phyloP scores from a whole-genome alignment of 495 filamentous ascomycete species.

The Geoglossum glabrum region DNA sequence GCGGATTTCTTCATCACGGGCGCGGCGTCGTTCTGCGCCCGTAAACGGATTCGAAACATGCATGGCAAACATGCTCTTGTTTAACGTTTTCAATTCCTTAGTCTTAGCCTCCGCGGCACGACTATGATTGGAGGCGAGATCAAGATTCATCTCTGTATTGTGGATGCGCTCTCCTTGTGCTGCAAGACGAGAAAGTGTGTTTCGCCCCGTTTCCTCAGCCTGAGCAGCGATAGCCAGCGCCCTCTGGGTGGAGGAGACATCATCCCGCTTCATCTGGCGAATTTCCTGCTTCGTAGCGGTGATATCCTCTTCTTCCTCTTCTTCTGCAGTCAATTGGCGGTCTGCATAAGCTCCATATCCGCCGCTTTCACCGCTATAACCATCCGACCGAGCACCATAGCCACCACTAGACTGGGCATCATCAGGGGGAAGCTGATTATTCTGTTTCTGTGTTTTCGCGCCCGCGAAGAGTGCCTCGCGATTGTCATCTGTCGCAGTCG shows the following conservation, averaged over 20 bases:
- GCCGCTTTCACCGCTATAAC: constrained; percentile 2
- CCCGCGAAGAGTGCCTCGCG: constrained; percentile 46
- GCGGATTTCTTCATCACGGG: constrained; percentile 39
- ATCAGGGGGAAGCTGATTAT: constrained; percentile 18
- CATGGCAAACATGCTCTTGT: constrained; percentile 67
- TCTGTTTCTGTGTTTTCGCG: constrained; percentile 32
- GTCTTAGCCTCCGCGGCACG: constrained; percentile 55
- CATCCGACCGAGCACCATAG: constrained; percentile 22
- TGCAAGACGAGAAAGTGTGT: constrained; percentile 48
- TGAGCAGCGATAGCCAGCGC: constrained; percentile 43
- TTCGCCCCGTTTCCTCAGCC: constrained; percentile 48
- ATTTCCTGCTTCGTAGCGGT: constrained; percentile 54
- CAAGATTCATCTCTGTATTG: constrained; percentile 56
- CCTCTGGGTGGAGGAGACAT: constrained; percentile 50
- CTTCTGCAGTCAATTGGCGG: constrained; percentile 54
- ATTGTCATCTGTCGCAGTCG: constrained; percentile 28
- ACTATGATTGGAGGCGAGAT: constrained; percentile 46
- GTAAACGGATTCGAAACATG: constrained; percentile 60
- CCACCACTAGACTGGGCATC: constrained; percentile 19
- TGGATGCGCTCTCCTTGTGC: constrained; percentile 59
- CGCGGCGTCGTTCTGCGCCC: constrained; percentile 29
- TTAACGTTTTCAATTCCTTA: constrained; percentile 52
- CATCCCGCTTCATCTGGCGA: constrained; percentile 51
- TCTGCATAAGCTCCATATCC: constrained; percentile 39
- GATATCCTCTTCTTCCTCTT: constrained; percentile 50